Percentiles rank a stretch among this genome's conserved stretches.
phyloP scores from a whole-genome alignment of 106 monocot species.

The Platanthera guangdongensis region DNA sequence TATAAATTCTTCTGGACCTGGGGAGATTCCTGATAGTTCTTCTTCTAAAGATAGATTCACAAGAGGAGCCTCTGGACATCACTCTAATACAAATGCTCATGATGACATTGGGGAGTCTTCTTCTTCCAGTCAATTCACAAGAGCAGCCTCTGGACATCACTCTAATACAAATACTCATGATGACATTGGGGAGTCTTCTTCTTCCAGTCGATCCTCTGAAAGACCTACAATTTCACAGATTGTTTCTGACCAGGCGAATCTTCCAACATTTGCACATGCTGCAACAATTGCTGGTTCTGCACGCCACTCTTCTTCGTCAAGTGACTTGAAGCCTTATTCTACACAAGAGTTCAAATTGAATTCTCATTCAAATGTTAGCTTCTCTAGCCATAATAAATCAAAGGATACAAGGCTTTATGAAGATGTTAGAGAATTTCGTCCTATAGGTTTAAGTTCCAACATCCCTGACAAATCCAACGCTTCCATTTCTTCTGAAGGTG shows the following conservation, averaged over 20 bases:
- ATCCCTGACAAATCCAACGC: not conserved
- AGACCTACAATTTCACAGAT: not conserved
- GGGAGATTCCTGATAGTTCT: constrained; percentile 4
- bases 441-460: not conserved
- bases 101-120: not conserved
- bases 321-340: not conserved
- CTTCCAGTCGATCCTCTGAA: not conserved
- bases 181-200: not conserved
- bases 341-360: not conserved
- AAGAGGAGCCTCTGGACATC: not conserved
- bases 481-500: not conserved
- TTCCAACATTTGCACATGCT: not conserved
- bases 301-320: not conserved
- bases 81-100: not conserved
- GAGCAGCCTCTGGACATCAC: not conserved
- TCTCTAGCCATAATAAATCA: not conserved
- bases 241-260: not conserved
- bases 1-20: not conserved
- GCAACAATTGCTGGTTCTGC: not conserved
- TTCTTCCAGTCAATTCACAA: constrained; percentile 1
- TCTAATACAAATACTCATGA: not conserved
- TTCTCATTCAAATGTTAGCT: not conserved
- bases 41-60: constrained; percentile 5
- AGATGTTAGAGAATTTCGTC: not conserved
- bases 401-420: not conserved